A percentile compares a stretch with the other conserved stretches of the same genome.
phyloP scores from a whole-genome alignment of 768 basidiomycete species.

The Boletus insuetus region DNA sequence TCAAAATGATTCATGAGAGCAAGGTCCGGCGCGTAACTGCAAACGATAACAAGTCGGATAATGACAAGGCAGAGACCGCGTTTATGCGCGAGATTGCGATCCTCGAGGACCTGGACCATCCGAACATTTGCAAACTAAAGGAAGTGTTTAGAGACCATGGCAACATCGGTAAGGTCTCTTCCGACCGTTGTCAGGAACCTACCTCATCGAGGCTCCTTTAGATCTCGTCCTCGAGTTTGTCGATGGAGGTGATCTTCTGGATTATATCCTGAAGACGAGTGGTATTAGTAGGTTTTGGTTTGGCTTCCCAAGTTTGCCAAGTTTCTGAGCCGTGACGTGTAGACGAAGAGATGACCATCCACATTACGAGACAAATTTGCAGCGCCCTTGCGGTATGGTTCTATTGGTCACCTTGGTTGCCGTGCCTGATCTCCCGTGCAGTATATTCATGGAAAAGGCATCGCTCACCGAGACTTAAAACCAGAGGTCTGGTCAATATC shows the following conservation, averaged over 20 bases:
- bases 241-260: constrained; percentile 85
- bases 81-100: constrained; percentile 78
- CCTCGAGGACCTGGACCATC: constrained; percentile 72
- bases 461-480: constrained; percentile 93
- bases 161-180: constrained; percentile 48
- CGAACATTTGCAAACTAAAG: constrained; percentile 76
- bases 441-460: constrained; percentile 72
- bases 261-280: constrained; percentile 60
- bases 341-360: constrained; percentile 58
- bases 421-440: constrained; percentile 16
- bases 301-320: not conserved
- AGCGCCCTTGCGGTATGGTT: constrained; percentile 64
- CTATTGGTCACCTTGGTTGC: not conserved
- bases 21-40: constrained; percentile 42
- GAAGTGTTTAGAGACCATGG: constrained; percentile 72
- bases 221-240: constrained; percentile 84
- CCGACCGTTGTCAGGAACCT: not conserved
- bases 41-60: constrained; percentile 30
- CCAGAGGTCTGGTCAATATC: constrained; percentile 55
- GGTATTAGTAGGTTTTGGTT: constrained; percentile 54
- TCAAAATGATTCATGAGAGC: constrained; percentile 76
- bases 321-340: not conserved
- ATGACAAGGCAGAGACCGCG: constrained; percentile 30
- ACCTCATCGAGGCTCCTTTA: constrained; percentile 36
- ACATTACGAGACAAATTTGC: constrained; percentile 82